Base-by-base conservation (phyloP, 805 yeast genomes). In the Sugiyamaella americana region DNA sequence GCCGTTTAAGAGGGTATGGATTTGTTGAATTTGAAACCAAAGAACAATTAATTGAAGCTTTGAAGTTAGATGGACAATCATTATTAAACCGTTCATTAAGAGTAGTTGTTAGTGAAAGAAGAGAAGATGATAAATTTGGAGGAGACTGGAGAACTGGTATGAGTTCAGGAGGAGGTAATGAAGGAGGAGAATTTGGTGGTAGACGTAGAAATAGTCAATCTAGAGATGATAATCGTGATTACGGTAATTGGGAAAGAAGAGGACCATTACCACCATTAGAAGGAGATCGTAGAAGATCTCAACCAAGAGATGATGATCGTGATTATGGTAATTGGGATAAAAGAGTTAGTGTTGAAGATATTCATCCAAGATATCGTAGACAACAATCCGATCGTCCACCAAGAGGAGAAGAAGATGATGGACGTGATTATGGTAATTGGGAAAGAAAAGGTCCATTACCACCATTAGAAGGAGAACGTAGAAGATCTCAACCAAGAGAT, bases 1-100 rank as follows among this genome's bases (percentile, higher is more conserved):
- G 85, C 32, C 78, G 81, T 60, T 73, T 85, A 74, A 82, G 84
- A 58, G 96, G 96, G 37, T 85, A 80, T 61, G 97, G 94, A 21
- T 89, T 87, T 64, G 84, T 91, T 50, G 95, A 89, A 64, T 93
- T 79, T 59, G 87, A 79, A 63, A 76, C 85, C 51, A 83, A 81
- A 60, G 95, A 85, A 51, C 84, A 84, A 56, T 74, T 91, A 59
- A 82, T 73, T 47, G 74, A 75, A 52, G 93, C 97, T 40, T 68
- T 91, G 56, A 78, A 78, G 48, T 78, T 81, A 61, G 73, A 86
- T 59, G 86, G 86, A 65, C 81, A 79, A 56, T 71, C 78, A 50
- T 83, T 84, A 51, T 79, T 75, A 69, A 81, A 81, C 62, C 93
- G 93, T 58, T 64, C 79, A 44, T 70, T 78, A 50, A 71, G 87